These are phyloP conservation scores for Euphorbia schlechtendalii DNA, from an alignment of 441 rosid species.

Conservation along the genomic window DNA sequence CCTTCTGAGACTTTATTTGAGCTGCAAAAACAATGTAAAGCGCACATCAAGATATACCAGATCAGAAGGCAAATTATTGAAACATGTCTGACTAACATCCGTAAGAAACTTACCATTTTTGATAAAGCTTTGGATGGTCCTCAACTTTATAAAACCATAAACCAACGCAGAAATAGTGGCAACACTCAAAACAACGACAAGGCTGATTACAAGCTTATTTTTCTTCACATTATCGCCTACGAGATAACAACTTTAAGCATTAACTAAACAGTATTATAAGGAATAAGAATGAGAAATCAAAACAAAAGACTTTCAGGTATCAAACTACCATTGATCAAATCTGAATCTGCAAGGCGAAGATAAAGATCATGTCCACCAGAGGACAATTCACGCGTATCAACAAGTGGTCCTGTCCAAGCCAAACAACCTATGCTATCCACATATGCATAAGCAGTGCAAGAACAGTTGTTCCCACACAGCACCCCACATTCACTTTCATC, in stretches of 20 bases:
- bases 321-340: constrained; percentile 1
- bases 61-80: too few relatives aligned
- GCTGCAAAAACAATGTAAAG: constrained; percentile 7
- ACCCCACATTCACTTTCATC: constrained; percentile 14
- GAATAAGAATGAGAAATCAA: neutral
- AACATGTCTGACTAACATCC: too few relatives aligned
- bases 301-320: too few relatives aligned
- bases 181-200: neutral
- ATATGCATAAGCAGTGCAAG: constrained; percentile 17
- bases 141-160: constrained; percentile 9
- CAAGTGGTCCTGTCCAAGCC: constrained; percentile 12
- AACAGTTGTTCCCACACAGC: constrained; percentile 13
- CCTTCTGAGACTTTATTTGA: neutral
- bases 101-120: constrained; percentile 19
- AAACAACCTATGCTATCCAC: constrained; percentile 16
- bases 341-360: constrained; percentile 16
- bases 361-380: constrained; percentile 17
- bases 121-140: neutral
- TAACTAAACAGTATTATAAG: neutral
- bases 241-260: neutral
- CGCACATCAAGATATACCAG: too few relatives aligned
- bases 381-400: constrained; percentile 15
- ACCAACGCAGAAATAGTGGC: neutral
- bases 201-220: neutral
- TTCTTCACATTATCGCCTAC: constrained; percentile 8